Evolutionary conservation across 176 grass and related monocot species (phyloP), one percentile per base, ranked within the genome.

Genomic region (Ananas comosus): DNA sequence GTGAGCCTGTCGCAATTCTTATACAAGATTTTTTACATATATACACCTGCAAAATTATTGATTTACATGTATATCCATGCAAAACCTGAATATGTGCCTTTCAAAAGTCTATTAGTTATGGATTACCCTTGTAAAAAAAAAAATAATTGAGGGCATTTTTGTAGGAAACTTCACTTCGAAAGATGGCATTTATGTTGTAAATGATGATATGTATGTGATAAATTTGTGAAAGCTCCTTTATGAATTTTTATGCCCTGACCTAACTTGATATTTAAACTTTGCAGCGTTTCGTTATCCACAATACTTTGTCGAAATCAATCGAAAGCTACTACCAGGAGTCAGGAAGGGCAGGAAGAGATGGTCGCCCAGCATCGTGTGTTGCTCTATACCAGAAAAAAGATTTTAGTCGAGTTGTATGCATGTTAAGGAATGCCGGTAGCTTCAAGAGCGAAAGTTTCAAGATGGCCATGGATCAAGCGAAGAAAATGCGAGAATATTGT

Each of bases 271-370:
- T 48, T 52, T 65, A 48, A 61, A 70, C 9, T 1, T 3, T 56
- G 65, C 82, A 92, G 93, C 78, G 89, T 33, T 96, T 90, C 79
- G 89, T 96, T 51, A 85, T 96, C 54, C 89, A 92, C 79, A 84
- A 97, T 63, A 97, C 93, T 0, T 6, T 97, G 74, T 92, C 89
- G 5, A 97, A 92, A 81, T 92, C 93, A 12, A 97, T 97, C 48
- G 93, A 97, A 73, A 97, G 89, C 80, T 92, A 96, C 83, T 96
- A 96, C 53, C 93, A 96, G 74, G 89, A 96, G 51, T 96, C 93
- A 9, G 93, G 84, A 47, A 84, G 93, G 47, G 89, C 93, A 11
- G 93, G 93, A 51, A 82, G 93, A 68, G 89, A 96, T 13, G 76
- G 81, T 56, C 82, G 92, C 64, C 79, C 73, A 13, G 78, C 93